Conservation (phyloP, 202 grass and related monocot species). For the Setaria italica region DNA sequence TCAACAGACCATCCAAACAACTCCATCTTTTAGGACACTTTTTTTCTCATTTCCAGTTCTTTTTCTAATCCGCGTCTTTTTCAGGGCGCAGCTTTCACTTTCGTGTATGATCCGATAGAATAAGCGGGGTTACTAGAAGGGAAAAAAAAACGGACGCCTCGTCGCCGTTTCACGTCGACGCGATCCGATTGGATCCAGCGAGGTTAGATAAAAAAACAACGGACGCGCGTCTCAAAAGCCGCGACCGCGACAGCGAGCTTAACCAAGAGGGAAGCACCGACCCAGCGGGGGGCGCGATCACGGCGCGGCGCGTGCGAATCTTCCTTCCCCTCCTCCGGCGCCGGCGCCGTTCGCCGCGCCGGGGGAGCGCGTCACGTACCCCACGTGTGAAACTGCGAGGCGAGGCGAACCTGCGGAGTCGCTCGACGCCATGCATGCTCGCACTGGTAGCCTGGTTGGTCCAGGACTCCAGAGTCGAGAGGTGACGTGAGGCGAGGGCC, state of each 20-base stretch:
- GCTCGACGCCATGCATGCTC: background rate
- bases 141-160: background rate
- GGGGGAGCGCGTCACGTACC: too few relatives aligned
- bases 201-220: background rate
- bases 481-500: too few relatives aligned
- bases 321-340: background rate
- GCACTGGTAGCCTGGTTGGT: too few relatives aligned
- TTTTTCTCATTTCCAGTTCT: background rate
- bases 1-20: background rate
- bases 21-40: background rate
- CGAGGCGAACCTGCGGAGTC: background rate
- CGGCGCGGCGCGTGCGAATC: background rate
- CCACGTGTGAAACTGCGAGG: too few relatives aligned
- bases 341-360: background rate
- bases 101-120: background rate
- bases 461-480: too few relatives aligned
- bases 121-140: background rate
- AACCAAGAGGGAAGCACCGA: background rate
- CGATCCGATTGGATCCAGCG: slow-evolving; percentile 35
- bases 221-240: background rate
- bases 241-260: background rate
- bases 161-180: slow-evolving; percentile 1
- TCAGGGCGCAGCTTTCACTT: slow-evolving; percentile 1
- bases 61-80: slow-evolving; percentile 32
- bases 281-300: background rate